Evolutionary conservation across 768 basidiomycete species (phyloP).

Genomic region (Russula vinacea): DNA sequence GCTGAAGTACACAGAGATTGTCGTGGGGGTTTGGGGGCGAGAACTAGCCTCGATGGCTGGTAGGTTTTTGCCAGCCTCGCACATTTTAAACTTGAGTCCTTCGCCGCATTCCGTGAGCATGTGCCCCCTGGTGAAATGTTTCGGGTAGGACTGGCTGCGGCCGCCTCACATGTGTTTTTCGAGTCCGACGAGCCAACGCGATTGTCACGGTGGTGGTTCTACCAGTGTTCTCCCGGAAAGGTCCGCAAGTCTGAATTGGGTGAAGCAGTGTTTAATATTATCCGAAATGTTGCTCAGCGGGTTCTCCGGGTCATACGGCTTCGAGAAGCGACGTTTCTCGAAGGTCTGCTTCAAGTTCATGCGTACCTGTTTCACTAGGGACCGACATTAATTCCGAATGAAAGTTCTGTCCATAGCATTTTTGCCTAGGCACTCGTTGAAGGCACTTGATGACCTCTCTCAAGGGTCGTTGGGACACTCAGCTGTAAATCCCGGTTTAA

Average conservation of each 20-base stretch:
- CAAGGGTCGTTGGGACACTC: no score
- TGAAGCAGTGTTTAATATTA: no score
- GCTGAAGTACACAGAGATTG: conserved; percentile 9
- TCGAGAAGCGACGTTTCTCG: no score
- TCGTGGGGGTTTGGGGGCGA: background rate
- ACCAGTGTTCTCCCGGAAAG: no score
- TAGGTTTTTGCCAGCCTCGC: background rate
- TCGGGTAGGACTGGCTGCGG: no score
- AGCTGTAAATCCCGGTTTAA: background rate
- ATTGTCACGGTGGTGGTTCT: background rate
- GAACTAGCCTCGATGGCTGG: background rate
- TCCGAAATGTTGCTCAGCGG: no score
- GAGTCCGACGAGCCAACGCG: background rate
- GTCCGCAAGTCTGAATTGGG: no score
- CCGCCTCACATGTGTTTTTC: conserved; percentile 6
- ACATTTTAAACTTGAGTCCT: conserved; percentile 2
- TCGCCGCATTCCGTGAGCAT: background rate
- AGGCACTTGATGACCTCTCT: no score
- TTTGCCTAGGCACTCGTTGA: background rate
- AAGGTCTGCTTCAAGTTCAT: no score
- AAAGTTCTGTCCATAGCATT: background rate
- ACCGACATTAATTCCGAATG: background rate
- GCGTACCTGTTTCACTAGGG: background rate
- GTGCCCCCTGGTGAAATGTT: background rate
- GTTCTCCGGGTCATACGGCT: no score